A percentile compares a stretch with the other conserved stretches of the same genome.
Evolutionary conservation across 306 rosid genomes (phyloP).

Genomic region (Abrus precatorius): DNA sequence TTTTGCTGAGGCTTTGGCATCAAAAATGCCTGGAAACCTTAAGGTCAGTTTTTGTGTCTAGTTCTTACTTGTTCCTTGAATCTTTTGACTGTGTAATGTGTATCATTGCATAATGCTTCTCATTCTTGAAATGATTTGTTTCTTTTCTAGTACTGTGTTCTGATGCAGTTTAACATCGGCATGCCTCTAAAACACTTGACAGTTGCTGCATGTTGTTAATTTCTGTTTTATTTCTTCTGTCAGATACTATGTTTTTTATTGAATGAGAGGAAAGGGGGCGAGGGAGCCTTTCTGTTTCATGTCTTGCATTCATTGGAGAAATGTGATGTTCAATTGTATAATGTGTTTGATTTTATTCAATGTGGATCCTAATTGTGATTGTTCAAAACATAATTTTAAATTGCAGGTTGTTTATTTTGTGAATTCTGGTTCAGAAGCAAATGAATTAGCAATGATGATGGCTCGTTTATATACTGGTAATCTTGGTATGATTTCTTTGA

Average conservation of each 20-base stretch:
- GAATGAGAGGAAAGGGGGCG: neutral
- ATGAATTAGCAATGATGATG: slow-evolving; percentile 94
- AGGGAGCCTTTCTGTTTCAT: neutral
- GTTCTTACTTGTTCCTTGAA: neutral
- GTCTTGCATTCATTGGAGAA: slow-evolving; percentile 28
- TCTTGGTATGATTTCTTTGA: slow-evolving; percentile 86
- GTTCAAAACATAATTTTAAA: slow-evolving; percentile 14
- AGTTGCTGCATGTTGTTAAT: neutral
- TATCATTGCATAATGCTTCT: neutral
- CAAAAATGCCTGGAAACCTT: slow-evolving; percentile 88
- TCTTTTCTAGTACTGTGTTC: neutral
- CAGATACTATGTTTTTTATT: neutral
- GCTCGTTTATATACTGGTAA: slow-evolving; percentile 86
- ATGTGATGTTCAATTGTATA: neutral
- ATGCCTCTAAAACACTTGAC: neutral
- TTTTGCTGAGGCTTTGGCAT: slow-evolving; percentile 81
- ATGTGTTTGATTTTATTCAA: slow-evolving; percentile 31
- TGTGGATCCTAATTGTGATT: slow-evolving; percentile 6
- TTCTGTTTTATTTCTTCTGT: slow-evolving; percentile 11
- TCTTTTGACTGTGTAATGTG: neutral
- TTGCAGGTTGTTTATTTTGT: slow-evolving; percentile 94
- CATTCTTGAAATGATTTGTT: neutral
- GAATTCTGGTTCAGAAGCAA: slow-evolving; percentile 94
- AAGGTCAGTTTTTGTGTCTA: slow-evolving; percentile 55
- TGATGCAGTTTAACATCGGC: neutral